phyloP scores from a whole-genome alignment of 148 eudicot species.

The Camellia lanceoleosa region DNA sequence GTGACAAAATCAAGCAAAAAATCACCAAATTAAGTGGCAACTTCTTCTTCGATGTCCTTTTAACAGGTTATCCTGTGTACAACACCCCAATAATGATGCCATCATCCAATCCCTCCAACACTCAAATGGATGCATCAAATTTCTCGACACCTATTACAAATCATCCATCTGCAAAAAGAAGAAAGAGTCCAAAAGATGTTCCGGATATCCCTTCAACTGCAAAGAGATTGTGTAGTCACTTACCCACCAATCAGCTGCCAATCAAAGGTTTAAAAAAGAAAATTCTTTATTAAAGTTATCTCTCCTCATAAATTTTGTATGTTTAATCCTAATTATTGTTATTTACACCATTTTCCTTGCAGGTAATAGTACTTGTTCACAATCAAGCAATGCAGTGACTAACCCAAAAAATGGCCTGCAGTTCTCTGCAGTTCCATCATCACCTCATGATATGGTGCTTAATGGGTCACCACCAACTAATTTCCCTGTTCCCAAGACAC shows the following conservation, averaged over 20 bases:
- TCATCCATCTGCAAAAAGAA: slow-evolving; percentile 46
- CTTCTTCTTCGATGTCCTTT: background rate
- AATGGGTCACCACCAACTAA: slow-evolving; percentile 35
- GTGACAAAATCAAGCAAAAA: background rate
- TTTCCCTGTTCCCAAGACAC: slow-evolving; percentile 64
- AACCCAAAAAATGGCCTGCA: slow-evolving; percentile 22
- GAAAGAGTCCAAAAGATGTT: slow-evolving; percentile 43
- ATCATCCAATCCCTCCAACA: slow-evolving; percentile 34
- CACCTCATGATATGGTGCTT: slow-evolving; percentile 20
- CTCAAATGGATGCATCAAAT: slow-evolving; percentile 29
- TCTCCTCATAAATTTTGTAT: background rate
- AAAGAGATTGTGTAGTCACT: slow-evolving; percentile 46
- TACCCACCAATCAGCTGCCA: slow-evolving; percentile 17
- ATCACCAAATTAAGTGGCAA: background rate
- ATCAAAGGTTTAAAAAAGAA: slow-evolving; percentile 34
- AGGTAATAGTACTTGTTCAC: slow-evolving; percentile 30
- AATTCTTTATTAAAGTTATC: background rate
- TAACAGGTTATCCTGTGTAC: slow-evolving; percentile 46
- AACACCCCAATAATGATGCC: slow-evolving; percentile 41
- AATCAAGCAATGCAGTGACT: slow-evolving; percentile 24
- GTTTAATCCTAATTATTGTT: background rate
- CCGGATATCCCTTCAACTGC: slow-evolving; percentile 32
- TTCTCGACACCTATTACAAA: slow-evolving; percentile 39
- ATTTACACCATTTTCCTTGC: slow-evolving; percentile 12
- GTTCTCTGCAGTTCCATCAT: slow-evolving; percentile 28